These are phyloP conservation scores for Rhexocercosporidium sp. DNA, from an alignment of 2,329 filamentous ascomycete genomes.

Conservation along the genomic window DNA sequence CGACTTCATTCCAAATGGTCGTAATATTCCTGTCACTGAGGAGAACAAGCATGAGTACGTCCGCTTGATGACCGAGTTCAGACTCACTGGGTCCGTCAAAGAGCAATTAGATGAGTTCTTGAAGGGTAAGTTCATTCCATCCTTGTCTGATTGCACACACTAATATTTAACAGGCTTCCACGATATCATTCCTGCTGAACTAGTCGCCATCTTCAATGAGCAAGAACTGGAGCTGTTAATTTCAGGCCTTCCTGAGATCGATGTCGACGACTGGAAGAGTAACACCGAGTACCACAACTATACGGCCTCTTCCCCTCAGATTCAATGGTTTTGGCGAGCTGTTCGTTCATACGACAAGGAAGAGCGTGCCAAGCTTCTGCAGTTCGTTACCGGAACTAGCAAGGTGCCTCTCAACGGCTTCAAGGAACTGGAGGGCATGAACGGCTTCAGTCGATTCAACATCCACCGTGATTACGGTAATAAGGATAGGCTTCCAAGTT, in stretches of 20 bases:
- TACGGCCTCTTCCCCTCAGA: constrained; percentile 89
- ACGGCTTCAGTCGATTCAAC: constrained; percentile 96
- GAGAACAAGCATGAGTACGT: constrained; percentile 99
- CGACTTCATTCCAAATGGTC: constrained; percentile 85
- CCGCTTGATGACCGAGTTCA: constrained; percentile 91
- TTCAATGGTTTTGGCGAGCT: constrained; percentile 99
- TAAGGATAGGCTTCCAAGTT: constrained; percentile 93
- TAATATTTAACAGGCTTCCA: constrained; percentile 75
- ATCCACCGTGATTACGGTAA: constrained; percentile 97
- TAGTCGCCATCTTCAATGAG: constrained; percentile 98
- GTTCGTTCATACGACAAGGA: constrained; percentile 98
- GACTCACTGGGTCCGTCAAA: constrained; percentile 87
- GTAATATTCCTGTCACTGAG: constrained; percentile 91
- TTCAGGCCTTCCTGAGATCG: constrained; percentile 94
- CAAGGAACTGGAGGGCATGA: constrained; percentile 99
- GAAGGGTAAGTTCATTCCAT: constrained; percentile 61
- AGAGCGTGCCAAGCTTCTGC: constrained; percentile 93
- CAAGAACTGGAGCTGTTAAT: constrained; percentile 97
- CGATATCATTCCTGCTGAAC: constrained; percentile 92
- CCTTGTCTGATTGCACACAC: constrained; percentile 20
- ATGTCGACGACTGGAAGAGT: constrained; percentile 98
- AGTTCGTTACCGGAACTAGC: constrained; percentile 97
- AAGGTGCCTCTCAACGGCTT: constrained; percentile 99
- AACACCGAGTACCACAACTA: constrained; percentile 99
- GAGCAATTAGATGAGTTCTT: constrained; percentile 95